Evolutionary conservation across 495 filamentous ascomycete genomes (phyloP).

Genomic region (Mytilinidion resinicola): DNA sequence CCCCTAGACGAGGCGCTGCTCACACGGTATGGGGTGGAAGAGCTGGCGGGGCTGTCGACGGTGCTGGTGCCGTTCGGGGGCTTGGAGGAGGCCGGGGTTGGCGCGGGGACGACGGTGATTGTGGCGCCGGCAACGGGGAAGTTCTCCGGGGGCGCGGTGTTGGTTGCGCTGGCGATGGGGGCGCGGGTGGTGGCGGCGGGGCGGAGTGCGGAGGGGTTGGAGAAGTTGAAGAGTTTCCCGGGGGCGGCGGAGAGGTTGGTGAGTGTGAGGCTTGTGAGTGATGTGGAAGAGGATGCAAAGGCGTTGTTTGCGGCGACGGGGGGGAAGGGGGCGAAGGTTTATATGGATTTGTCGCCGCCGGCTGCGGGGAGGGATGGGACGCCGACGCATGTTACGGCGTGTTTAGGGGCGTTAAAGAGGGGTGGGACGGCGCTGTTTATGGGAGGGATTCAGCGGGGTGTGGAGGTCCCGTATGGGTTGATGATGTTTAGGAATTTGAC

Average conservation of each 20-base stretch:
- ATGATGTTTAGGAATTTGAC: constrained; percentile 31
- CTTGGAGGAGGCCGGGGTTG: constrained; percentile 43
- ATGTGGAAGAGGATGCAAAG: constrained; percentile 10
- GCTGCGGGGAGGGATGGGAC: neutral
- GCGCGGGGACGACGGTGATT: constrained; percentile 31
- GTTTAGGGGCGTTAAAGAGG: constrained; percentile 1
- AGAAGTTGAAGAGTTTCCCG: constrained; percentile 16
- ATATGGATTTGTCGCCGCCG: constrained; percentile 10
- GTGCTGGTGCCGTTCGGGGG: constrained; percentile 48
- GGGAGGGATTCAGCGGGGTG: constrained; percentile 8
- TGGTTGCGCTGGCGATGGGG: constrained; percentile 31
- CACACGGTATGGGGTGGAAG: constrained; percentile 37
- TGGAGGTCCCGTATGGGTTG: constrained; percentile 1
- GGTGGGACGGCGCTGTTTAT: constrained; percentile 20
- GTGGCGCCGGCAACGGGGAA: constrained; percentile 32
- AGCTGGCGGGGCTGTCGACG: constrained; percentile 31
- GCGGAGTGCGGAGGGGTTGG: constrained; percentile 21
- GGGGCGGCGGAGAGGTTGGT: constrained; percentile 9
- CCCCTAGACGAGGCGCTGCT: constrained; percentile 40
- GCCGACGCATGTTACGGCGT: constrained; percentile 2
- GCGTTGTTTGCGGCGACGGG: constrained; percentile 4
- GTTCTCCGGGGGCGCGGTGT: constrained; percentile 31
- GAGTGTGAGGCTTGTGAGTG: constrained; percentile 7
- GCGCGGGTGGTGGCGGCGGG: constrained; percentile 33
- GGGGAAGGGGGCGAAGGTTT: constrained; percentile 13